Percentiles rank a stretch among this genome's conserved stretches.
Evolutionary conservation across 305 asterid species (phyloP).

Genomic region (Fraxinus ornus): DNA sequence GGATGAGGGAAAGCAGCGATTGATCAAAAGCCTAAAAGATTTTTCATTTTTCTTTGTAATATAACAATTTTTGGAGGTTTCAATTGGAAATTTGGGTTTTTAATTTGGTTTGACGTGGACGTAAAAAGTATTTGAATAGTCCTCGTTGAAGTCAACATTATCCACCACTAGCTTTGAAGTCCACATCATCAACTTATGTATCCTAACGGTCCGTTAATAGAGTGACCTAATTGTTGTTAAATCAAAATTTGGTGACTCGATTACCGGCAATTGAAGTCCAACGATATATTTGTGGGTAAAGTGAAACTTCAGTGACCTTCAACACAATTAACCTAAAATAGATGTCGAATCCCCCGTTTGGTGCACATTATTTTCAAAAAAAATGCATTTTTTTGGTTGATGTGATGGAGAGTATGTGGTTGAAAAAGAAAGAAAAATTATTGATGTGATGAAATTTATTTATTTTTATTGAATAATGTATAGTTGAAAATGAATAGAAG

Average conservation of each 20-base stretch:
- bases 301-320: not conserved
- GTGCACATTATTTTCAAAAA: too few species aligned
- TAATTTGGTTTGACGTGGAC: not conserved
- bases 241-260: not conserved
- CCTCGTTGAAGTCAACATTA: not conserved
- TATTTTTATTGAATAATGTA: too few species aligned
- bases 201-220: not conserved
- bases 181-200: not conserved
- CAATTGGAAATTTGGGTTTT: not conserved
- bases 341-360: too few species aligned
- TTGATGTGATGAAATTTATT: too few species aligned
- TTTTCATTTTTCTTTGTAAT: not conserved
- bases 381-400: too few species aligned
- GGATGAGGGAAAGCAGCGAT: not conserved
- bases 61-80: not conserved
- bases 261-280: not conserved
- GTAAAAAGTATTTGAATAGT: not conserved
- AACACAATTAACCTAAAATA: too few species aligned
- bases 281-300: not conserved
- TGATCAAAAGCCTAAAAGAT: not conserved
- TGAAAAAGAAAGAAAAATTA: too few species aligned
- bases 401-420: too few species aligned
- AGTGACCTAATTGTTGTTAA: not conserved
- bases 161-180: not conserved
- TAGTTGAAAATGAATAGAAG: too few species aligned